Conservation (phyloP, 345 rosid genomes). For the Sisymbrium irio region DNA sequence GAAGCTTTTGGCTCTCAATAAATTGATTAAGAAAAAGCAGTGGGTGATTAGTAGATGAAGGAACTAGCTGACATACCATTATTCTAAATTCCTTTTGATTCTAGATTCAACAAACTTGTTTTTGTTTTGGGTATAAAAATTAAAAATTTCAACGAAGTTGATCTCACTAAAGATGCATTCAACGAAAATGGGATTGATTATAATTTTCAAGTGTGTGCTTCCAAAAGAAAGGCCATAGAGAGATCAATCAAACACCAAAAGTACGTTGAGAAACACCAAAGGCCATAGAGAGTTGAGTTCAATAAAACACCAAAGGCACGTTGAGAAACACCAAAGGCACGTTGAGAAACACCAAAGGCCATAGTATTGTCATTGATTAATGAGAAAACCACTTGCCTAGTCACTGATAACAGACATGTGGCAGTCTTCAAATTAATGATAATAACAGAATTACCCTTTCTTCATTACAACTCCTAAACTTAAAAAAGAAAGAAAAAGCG, state of each 20-base stretch:
- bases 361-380: background rate
- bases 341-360: too few relatives aligned
- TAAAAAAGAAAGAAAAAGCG: background rate
- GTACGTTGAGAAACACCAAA: too few relatives aligned
- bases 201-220: background rate
- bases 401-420: background rate
- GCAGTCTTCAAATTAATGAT: background rate
- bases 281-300: background rate
- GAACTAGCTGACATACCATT: background rate
- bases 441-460: background rate
- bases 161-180: too few relatives aligned
- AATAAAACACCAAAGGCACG: background rate
- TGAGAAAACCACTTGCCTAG: background rate
- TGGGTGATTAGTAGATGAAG: background rate
- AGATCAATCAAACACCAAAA: background rate
- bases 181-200: too few relatives aligned
- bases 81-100: background rate
- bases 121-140: too few relatives aligned
- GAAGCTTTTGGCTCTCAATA: background rate
- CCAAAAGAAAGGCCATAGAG: background rate
- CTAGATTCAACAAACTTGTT: background rate
- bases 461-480: background rate
- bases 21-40: background rate
- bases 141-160: too few relatives aligned
- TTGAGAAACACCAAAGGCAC: background rate